Conservation (phyloP, 495 filamentous ascomycete species). For the Lichenothelia convexa region DNA sequence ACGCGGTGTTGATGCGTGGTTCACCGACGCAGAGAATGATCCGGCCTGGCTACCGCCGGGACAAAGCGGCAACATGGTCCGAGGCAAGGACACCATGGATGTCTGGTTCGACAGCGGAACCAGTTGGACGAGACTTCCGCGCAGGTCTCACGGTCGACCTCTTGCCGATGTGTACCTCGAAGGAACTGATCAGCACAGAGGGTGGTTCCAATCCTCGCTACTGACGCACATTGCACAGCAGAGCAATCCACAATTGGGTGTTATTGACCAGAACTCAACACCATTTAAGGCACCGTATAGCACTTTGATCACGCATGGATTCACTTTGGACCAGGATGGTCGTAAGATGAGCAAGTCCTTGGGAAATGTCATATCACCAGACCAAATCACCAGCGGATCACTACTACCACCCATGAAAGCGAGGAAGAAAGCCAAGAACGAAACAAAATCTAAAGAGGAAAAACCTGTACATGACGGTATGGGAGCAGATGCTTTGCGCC, state of each 20-base stretch:
- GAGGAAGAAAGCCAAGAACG: conserved; percentile 32
- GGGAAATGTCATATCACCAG: conserved; percentile 71
- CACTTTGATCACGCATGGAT: conserved; percentile 82
- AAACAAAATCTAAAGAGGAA: conserved; percentile 2
- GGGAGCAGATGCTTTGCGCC: conserved; percentile 68
- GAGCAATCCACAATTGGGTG: not conserved
- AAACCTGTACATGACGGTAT: conserved; percentile 32
- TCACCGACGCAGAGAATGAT: conserved; percentile 61
- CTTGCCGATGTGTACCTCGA: conserved; percentile 82
- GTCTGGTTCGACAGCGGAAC: conserved; percentile 99
- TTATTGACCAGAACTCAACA: conserved; percentile 19
- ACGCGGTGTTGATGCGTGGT: conserved; percentile 81
- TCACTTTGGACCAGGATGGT: conserved; percentile 71
- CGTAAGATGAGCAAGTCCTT: conserved; percentile 98
- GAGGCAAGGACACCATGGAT: conserved; percentile 96
- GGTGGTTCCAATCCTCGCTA: conserved; percentile 99
- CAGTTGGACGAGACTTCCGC: conserved; percentile 56
- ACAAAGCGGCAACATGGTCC: conserved; percentile 35
- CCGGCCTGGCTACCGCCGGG: conserved; percentile 49
- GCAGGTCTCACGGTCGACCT: conserved; percentile 7
- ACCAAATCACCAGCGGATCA: conserved; percentile 66
- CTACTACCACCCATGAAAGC: conserved; percentile 43
- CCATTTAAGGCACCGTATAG: conserved; percentile 47
- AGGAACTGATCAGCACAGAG: conserved; percentile 86
- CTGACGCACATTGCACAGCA: conserved; percentile 60